Evolutionary conservation across 257 asterid genomes (phyloP).

Genomic region (Fraxinus anomala): DNA sequence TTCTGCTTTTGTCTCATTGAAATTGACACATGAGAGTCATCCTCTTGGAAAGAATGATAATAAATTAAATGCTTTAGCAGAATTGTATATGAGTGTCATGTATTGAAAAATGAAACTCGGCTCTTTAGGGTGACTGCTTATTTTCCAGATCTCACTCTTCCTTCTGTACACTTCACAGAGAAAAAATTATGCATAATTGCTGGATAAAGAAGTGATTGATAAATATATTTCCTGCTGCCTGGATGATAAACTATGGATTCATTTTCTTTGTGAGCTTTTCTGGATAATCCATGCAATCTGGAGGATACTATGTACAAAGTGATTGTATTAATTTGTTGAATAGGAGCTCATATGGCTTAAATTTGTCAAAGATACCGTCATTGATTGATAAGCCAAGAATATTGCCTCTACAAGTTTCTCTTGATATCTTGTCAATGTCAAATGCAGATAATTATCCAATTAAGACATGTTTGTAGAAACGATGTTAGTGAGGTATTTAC

Average conservation of each 20-base stretch:
- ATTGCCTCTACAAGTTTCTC: background rate
- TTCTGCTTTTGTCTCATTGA: background rate
- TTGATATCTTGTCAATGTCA: constrained; percentile 10
- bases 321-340: constrained; percentile 7
- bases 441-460: constrained; percentile 8
- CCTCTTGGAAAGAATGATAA: constrained; percentile 4
- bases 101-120: background rate
- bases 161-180: background rate
- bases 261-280: constrained; percentile 5
- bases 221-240: constrained; percentile 17
- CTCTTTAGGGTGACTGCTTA: constrained; percentile 17
- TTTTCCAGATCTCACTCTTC: constrained; percentile 12
- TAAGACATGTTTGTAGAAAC: constrained; percentile 2
- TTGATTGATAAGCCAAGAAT: background rate
- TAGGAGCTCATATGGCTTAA: constrained; percentile 11
- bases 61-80: background rate
- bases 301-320: background rate
- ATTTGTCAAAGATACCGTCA: constrained; percentile 5
- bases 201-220: background rate
- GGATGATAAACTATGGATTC: background rate
- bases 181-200: constrained; percentile 3
- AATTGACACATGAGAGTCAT: background rate
- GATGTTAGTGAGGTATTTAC: background rate
- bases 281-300: background rate
- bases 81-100: constrained; percentile 10